phyloP scores from a whole-genome alignment of 306 rosid genomes.

The Mimosa bimucronata region DNA sequence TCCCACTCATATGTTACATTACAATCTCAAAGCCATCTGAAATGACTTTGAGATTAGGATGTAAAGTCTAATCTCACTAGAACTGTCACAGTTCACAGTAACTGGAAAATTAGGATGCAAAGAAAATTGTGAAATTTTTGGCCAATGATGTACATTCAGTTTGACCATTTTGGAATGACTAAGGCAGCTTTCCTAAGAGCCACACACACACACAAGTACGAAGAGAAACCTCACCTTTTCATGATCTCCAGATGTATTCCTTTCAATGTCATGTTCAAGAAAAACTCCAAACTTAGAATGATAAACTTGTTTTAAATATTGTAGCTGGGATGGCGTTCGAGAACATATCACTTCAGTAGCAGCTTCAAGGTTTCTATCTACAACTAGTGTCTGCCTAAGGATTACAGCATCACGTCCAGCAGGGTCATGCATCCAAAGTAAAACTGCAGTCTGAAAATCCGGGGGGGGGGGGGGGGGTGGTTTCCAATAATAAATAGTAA shows the following conservation, averaged over 20 bases:
- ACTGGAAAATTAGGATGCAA: neutral
- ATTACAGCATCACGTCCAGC: conserved; percentile 69
- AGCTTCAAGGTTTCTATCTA: conserved; percentile 47
- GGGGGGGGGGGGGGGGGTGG: too few species aligned
- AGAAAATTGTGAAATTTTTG: neutral
- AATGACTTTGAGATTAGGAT: too few species aligned
- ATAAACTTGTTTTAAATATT: conserved; percentile 68
- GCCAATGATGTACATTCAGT: neutral
- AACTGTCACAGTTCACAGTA: neutral
- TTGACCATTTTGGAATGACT: neutral
- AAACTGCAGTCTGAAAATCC: conserved; percentile 58
- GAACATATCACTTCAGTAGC: conserved; percentile 86
- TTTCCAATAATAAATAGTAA: neutral
- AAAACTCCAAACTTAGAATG: conserved; percentile 48
- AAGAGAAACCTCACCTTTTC: conserved; percentile 54
- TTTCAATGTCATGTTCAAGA: conserved; percentile 67
- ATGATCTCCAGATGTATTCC: conserved; percentile 62
- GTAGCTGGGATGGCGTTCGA: conserved; percentile 72
- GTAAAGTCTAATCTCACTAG: too few species aligned
- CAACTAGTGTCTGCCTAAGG: conserved; percentile 47
- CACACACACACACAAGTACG: conserved; percentile 5
- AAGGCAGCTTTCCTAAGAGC: conserved; percentile 5
- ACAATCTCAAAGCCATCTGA: conserved; percentile 21
- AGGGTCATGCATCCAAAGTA: conserved; percentile 86
- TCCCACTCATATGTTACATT: neutral